phyloP scores from a whole-genome alignment of 345 rosid genomes.

The Carallia pectinifolia region DNA sequence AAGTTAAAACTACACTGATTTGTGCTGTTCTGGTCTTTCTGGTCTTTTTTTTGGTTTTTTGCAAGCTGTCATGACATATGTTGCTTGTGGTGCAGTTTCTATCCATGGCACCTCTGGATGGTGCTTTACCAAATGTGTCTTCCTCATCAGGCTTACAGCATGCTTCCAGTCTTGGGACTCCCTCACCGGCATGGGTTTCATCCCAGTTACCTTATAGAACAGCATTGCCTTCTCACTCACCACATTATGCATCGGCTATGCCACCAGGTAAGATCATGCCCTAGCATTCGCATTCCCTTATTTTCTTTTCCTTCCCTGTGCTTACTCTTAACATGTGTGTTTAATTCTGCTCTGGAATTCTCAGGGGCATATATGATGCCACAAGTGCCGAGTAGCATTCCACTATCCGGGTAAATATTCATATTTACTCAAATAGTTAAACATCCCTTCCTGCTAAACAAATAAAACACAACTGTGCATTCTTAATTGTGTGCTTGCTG shows the following conservation, averaged over 20 bases:
- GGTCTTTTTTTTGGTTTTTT: background rate
- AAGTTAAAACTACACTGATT: background rate
- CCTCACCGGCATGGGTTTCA: constrained; percentile 52
- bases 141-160: constrained; percentile 37
- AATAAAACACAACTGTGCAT: too few relatives aligned
- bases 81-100: constrained; percentile 58
- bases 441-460: too few relatives aligned
- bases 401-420: constrained; percentile 51
- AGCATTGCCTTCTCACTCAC: constrained; percentile 43
- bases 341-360: constrained; percentile 23
- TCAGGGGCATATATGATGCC: constrained; percentile 61
- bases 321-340: constrained; percentile 10
- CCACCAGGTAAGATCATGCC: constrained; percentile 53
- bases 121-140: constrained; percentile 54
- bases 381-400: constrained; percentile 48
- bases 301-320: background rate
- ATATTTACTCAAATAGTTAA: background rate
- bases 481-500: too few relatives aligned
- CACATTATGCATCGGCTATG: constrained; percentile 36
- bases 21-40: background rate
- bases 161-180: constrained; percentile 44
- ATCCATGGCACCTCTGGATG: constrained; percentile 64
- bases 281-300: background rate
- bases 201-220: constrained; percentile 43
- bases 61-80: background rate